A percentile compares a stretch with the other conserved stretches of the same genome.
phyloP scores from a whole-genome alignment of 306 rosid genomes.

The Begonia masoniana region DNA sequence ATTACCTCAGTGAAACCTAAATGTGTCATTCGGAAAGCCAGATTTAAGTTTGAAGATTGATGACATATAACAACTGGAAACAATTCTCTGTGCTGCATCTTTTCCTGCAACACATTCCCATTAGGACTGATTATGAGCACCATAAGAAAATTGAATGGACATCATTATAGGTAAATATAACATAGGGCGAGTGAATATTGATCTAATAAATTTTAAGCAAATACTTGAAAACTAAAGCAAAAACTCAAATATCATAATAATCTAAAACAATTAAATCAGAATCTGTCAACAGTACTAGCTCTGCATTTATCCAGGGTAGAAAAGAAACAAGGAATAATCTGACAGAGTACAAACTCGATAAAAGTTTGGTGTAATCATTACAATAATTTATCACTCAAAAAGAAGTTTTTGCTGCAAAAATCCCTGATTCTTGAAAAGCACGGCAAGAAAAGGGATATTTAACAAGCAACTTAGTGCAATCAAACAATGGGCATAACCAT shows the following conservation, averaged over 20 bases:
- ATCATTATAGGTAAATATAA: conserved; percentile 2
- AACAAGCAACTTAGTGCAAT: too few relatives aligned
- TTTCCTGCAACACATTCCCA: conserved; percentile 41
- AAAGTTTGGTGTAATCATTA: not conserved
- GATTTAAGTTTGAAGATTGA: conserved; percentile 45
- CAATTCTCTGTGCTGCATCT: conserved; percentile 40
- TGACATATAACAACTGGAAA: conserved; percentile 59
- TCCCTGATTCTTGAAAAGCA: too few relatives aligned
- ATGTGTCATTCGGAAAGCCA: conserved; percentile 60
- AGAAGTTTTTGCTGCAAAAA: too few relatives aligned
- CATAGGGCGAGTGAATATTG: too few relatives aligned
- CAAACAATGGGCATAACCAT: too few relatives aligned
- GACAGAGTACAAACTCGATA: conserved; percentile 2
- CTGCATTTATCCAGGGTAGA: not conserved
- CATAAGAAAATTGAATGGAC: conserved; percentile 2
- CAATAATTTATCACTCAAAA: not conserved
- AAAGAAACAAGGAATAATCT: conserved; percentile 3
- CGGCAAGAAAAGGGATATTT: too few relatives aligned
- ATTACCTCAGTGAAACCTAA: conserved; percentile 62
- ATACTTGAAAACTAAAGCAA: too few relatives aligned
- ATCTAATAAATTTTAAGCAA: too few relatives aligned
- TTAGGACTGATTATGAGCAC: conserved; percentile 1
- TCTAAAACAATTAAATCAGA: too few relatives aligned
- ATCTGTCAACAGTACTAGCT: too few relatives aligned
- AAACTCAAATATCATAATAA: too few relatives aligned